Percentiles rank a stretch among this genome's conserved stretches.
Evolutionary conservation across 768 basidiomycete species (phyloP).

Genomic region (Tulasnella sp.): DNA sequence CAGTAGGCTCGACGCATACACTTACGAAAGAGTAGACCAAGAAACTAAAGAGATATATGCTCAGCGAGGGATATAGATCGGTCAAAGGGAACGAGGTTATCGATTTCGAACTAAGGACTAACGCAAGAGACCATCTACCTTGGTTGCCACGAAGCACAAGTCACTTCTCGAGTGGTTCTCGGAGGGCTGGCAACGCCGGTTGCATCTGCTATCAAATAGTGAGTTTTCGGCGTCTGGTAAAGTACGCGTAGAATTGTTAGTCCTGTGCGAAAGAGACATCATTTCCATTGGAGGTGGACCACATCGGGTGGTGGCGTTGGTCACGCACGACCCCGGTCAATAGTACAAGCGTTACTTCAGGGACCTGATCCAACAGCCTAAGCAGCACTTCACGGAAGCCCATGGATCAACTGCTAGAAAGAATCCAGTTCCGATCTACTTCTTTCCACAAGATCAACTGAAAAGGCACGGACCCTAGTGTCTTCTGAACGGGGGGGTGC

Average conservation of each 20-base stretch:
- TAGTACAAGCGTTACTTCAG: slow-evolving; percentile 30
- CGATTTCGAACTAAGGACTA: slow-evolving; percentile 37
- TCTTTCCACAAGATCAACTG: slow-evolving; percentile 20
- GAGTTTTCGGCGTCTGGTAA: too few species aligned
- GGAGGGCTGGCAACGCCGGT: slow-evolving; percentile 15
- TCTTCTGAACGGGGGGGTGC: slow-evolving; percentile 47
- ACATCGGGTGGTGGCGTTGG: background rate
- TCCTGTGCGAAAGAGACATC: slow-evolving; percentile 21
- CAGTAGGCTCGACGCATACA: too few species aligned
- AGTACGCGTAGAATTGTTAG: background rate
- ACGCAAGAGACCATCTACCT: too few species aligned
- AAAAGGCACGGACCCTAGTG: slow-evolving; percentile 9
- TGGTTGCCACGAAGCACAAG: background rate
- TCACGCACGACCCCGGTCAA: background rate
- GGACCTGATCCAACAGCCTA: slow-evolving; percentile 37
- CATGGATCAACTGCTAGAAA: slow-evolving; percentile 24
- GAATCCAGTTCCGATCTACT: background rate
- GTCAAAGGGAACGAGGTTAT: slow-evolving; percentile 44
- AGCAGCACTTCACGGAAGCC: slow-evolving; percentile 44
- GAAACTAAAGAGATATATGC: too few species aligned
- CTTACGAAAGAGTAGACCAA: too few species aligned
- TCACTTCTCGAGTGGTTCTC: slow-evolving; percentile 6
- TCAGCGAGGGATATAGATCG: slow-evolving; percentile 44
- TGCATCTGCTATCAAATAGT: slow-evolving; percentile 11
- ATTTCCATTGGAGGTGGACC: slow-evolving; percentile 24